Conservation (phyloP, 2,329 filamentous ascomycete species). For the Apiospora sp. region DNA sequence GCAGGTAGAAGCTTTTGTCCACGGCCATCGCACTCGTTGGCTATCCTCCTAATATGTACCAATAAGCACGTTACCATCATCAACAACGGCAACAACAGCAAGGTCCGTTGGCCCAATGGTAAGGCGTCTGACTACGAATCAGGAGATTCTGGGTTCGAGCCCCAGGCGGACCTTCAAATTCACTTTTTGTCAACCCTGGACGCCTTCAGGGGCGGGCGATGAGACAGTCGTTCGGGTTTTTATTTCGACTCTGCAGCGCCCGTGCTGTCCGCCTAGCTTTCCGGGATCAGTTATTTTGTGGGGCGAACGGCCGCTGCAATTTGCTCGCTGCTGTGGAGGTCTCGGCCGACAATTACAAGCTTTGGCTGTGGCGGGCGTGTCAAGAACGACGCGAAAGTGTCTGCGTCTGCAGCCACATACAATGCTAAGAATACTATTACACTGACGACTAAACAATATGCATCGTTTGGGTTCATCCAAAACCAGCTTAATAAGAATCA, state of each 20-base stretch:
- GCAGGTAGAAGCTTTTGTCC: not conserved
- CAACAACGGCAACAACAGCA: not conserved
- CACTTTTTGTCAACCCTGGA: not conserved
- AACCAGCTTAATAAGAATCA: no score
- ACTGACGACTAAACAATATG: no score
- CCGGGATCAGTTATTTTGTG: not conserved
- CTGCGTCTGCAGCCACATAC: not conserved
- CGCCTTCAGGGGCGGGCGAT: no score
- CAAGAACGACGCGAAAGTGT: not conserved
- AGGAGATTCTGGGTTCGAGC: constrained; percentile 1
- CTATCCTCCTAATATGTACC: not conserved
- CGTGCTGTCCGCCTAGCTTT: not conserved
- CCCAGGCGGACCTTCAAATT: not conserved
- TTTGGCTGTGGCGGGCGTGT: not conserved
- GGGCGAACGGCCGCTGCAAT: not conserved
- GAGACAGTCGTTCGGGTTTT: not conserved
- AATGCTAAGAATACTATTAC: no score
- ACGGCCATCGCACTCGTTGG: not conserved
- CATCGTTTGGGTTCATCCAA: no score
- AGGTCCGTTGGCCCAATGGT: not conserved
- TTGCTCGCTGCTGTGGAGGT: not conserved
- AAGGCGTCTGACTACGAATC: constrained; percentile 3
- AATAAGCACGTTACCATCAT: not conserved
- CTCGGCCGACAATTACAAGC: not conserved
- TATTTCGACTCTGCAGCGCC: not conserved